These are phyloP conservation scores for Termitomyces sp. DNA, from an alignment of 1,284 basidiomycete species.

Conservation along the genomic window DNA sequence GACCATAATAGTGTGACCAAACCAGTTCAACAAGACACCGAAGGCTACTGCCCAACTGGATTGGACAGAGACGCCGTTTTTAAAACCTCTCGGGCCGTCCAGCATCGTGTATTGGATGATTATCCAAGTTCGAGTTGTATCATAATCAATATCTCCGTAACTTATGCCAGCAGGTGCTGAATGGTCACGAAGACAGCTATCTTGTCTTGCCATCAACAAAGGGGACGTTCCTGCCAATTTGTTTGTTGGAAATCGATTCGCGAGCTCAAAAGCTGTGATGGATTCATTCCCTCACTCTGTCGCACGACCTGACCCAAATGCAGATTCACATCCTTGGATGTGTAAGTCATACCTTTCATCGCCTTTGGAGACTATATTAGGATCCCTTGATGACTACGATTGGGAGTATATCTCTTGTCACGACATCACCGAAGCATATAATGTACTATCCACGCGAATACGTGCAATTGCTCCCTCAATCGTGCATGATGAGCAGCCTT, in stretches of 20 bases:
- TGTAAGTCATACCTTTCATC: constrained; percentile 33
- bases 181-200: constrained; percentile 8
- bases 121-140: not conserved
- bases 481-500: constrained; percentile 12
- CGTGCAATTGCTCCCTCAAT: constrained; percentile 28
- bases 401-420: constrained; percentile 34
- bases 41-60: not conserved
- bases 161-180: not conserved
- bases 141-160: not conserved
- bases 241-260: constrained; percentile 1
- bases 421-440: constrained; percentile 56
- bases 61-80: not conserved
- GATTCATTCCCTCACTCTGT: not conserved
- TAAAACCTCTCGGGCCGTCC: not conserved
- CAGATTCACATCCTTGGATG: constrained; percentile 7
- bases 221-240: constrained; percentile 4
- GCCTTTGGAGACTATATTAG: constrained; percentile 40
- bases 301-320: not conserved
- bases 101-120: not conserved
- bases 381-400: constrained; percentile 34
- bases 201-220: constrained; percentile 11
- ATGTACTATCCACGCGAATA: constrained; percentile 40
- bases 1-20: not conserved
- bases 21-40: not conserved
- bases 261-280: not conserved